phyloP scores from a whole-genome alignment of 1,284 basidiomycete genomes.

The Leccinum angustisporum region DNA sequence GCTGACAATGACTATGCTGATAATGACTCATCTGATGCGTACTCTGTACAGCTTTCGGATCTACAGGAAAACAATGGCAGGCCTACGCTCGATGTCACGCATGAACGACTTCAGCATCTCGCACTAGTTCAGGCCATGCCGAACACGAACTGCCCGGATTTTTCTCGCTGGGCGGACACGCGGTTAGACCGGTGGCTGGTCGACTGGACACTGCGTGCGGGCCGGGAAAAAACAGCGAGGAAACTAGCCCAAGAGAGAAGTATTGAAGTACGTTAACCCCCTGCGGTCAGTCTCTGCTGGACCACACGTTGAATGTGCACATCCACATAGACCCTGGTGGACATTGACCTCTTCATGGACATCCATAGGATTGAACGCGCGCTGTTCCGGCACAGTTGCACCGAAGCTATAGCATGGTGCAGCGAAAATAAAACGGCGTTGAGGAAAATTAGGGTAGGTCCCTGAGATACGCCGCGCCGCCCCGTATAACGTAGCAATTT shows the following conservation, averaged over 20 bases:
- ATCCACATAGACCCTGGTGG: constrained; percentile 68
- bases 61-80: constrained; percentile 64
- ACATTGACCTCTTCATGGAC: constrained; percentile 90
- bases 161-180: constrained; percentile 73
- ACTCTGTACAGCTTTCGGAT: constrained; percentile 57
- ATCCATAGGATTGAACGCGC: constrained; percentile 84
- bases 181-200: constrained; percentile 89
- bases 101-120: constrained; percentile 71
- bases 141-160: constrained; percentile 54
- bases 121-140: constrained; percentile 57
- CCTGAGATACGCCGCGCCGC: constrained; percentile 9
- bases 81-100: constrained; percentile 70
- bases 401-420: constrained; percentile 92
- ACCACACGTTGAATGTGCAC: constrained; percentile 24
- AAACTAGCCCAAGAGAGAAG: constrained; percentile 67
- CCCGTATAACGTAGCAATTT: constrained; percentile 15
- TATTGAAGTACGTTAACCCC: constrained; percentile 58
- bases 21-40: constrained; percentile 15
- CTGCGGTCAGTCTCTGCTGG: constrained; percentile 15
- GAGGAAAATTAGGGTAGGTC: constrained; percentile 81
- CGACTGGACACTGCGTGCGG: constrained; percentile 84
- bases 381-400: constrained; percentile 72
- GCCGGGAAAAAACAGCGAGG: constrained; percentile 68
- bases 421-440: constrained; percentile 93
- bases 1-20: constrained; percentile 7